Evolutionary conservation across 2,329 filamentous ascomycete genomes (phyloP).

Genomic region (Cordyceps farinosa): DNA sequence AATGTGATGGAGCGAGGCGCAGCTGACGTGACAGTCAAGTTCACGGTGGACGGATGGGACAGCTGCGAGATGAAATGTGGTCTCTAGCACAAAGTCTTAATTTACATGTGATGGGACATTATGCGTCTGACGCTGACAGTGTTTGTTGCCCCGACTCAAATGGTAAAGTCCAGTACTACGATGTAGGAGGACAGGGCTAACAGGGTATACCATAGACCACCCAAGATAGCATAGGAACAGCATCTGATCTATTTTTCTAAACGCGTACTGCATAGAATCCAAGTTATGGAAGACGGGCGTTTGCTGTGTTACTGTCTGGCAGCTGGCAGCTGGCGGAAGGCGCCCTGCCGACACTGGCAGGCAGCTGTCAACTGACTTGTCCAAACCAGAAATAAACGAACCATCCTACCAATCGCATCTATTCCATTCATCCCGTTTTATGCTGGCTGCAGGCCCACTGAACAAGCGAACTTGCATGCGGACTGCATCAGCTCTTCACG

Average conservation of each 20-base stretch:
- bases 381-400: constrained; percentile 6
- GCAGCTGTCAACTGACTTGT: constrained; percentile 14
- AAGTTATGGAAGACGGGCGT: neutral
- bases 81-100: no score
- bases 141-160: neutral
- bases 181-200: neutral
- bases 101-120: no score
- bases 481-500: constrained; percentile 6
- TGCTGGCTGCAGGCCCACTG: neutral
- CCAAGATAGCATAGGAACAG: neutral
- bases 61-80: constrained; percentile 18
- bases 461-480: constrained; percentile 14
- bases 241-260: neutral
- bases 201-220: neutral
- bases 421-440: constrained; percentile 1
- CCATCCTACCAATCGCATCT: constrained; percentile 14
- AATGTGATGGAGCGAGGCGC: constrained; percentile 50
- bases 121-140: no score
- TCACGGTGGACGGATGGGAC: constrained; percentile 54
- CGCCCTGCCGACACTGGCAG: neutral
- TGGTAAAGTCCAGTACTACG: neutral
- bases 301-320: constrained; percentile 2
- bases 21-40: constrained; percentile 54
- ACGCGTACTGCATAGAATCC: neutral
- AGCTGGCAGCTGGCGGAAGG: constrained; percentile 10